Evolutionary conservation across 495 filamentous ascomycete genomes (phyloP), one percentile per base, ranked within the genome.

Genomic region (Penicillium salamii): DNA sequence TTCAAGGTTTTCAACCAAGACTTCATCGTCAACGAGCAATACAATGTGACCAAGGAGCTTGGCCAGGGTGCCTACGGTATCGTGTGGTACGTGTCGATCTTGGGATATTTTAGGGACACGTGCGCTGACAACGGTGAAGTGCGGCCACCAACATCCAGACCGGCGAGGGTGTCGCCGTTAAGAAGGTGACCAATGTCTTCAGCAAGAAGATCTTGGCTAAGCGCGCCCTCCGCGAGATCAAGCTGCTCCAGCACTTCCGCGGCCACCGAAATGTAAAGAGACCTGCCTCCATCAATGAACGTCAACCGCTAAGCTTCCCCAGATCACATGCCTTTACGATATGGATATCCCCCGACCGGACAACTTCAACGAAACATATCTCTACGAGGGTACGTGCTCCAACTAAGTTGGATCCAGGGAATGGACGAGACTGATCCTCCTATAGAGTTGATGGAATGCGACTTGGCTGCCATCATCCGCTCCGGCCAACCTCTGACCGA

Each of bases 1-100:
- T 98, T 97, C 82, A 97, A 97, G 86, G 93, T 97, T 63, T 98
- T 98, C 77, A 97, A 97, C 80, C 93, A 98, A 69, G 93, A 98
- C 76, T 98, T 98, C 63, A 87, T 97, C 55, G 93, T 98, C 53
- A 95, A 96, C 66, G 91, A 97, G 71, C 82, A 95, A 42, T 98
- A 98, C 75, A 95, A 87, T 64, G 93, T 98, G 53, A 98, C 91
- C 45, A 98, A 98, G 79, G 93, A 98, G 75, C 79, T 98, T 34
- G 93, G 95, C 19, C 93, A 98, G 65, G 93, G 93, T 53, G 95
- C 93, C 50, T 98, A 97, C 59, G 95, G 93, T 67, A 97, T 98
- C 61, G 95, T 98, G 64, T 98, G 93, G 92, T 96, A 84, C 42
- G 84, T 72, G 19, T 33, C 24, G 3, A 28, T 28, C 5, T 29